phyloP scores from a whole-genome alignment of 2,329 filamentous ascomycete genomes.

The Neurospora crassa region DNA sequence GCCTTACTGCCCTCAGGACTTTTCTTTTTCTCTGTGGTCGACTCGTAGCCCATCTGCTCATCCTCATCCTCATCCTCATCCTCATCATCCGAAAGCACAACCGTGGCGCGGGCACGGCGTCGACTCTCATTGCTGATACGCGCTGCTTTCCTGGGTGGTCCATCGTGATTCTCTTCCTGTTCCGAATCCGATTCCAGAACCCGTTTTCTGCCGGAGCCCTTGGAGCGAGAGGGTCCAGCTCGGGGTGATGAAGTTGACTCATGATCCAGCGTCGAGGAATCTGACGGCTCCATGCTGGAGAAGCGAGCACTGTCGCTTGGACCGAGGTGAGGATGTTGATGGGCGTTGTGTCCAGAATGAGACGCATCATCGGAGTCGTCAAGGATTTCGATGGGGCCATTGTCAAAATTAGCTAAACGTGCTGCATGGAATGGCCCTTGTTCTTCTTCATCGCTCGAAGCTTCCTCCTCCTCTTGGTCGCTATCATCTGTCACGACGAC shows the following conservation, averaged over 20 bases:
- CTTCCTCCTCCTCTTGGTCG: constrained; percentile 2
- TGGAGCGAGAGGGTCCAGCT: constrained; percentile 4
- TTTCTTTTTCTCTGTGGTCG: neutral
- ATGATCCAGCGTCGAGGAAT: neutral
- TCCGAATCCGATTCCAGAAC: constrained; percentile 9
- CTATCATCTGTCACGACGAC: constrained; percentile 2
- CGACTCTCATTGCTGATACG: neutral
- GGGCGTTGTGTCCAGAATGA: neutral
- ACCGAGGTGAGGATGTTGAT: neutral
- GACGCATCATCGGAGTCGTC: neutral
- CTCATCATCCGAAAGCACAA: constrained; percentile 1
- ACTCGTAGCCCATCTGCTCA: neutral
- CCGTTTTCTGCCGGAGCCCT: neutral
- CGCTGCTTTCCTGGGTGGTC: constrained; percentile 3
- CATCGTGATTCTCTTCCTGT: constrained; percentile 6
- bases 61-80: constrained; percentile 3
- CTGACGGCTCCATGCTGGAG: constrained; percentile 10
- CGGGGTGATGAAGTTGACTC: constrained; percentile 2
- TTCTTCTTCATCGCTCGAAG: neutral
- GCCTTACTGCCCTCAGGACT: neutral
- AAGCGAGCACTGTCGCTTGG: constrained; percentile 2
- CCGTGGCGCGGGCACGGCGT: neutral
- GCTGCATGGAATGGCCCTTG: neutral
- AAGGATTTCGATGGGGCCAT: neutral
- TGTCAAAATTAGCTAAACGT: neutral